Base-by-base conservation (phyloP, 352 stramenopile species). In the Phytophthora macrochlamydospora region DNA sequence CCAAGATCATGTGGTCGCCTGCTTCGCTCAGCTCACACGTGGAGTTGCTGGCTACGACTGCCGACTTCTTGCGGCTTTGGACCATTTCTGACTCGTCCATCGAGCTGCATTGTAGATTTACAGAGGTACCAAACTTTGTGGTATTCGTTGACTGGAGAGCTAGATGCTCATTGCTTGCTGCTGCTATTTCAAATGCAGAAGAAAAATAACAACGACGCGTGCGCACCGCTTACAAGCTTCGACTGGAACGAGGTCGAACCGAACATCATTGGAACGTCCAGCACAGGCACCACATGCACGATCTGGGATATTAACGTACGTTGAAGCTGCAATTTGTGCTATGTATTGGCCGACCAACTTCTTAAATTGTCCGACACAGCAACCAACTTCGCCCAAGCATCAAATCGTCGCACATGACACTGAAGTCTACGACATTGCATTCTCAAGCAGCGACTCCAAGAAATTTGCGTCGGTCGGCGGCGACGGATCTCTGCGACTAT, bases 371-470 rank as follows among this genome's bases (percentile, higher is more conserved):
- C 52, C 32, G 29, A 2, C 56, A 35, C 29, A 95, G 86, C 73
- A 92, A 65, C 65, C 77, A 31, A 79, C 73, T 5, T 71, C 64
- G 8, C 84, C 85, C 2, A 92, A 82, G 60, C 98, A 98, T 42
- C 96, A 99, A 83, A 95, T 99, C 53, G 98, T 99, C 66, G 95
- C 98, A 9, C 98, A 99, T 70, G 98, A 99, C 64, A 94, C 96
- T 42, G 98, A 99, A 77, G 98, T 99, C 3, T 99, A 98, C 73
- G 97, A 99, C 79, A 93, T 99, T 28, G 92, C 96, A 11, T 99
- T 99, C 62, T 97, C 95, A 4, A 83, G 96, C n/a, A 83, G 96
- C 14, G 95, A 97, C 24, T 53, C 71, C 0, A 90, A 99, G 64
- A 87, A 98, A 1, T 99, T 99, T 78, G 97, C 93, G 3, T 98